Evolutionary conservation across 768 basidiomycete species (phyloP).

Genomic region (Russula emetica): DNA sequence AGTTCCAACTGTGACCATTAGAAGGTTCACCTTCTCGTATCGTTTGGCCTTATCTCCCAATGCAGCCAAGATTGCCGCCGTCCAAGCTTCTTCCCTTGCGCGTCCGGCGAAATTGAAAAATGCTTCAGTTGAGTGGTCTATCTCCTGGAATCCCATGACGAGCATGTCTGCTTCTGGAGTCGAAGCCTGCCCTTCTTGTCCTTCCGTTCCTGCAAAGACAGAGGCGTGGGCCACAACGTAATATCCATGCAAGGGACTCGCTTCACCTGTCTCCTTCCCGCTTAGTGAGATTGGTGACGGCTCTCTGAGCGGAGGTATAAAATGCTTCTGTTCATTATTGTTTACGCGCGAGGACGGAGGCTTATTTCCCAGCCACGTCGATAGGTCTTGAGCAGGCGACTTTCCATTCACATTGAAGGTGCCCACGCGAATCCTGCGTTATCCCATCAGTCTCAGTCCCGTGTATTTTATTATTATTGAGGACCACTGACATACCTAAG

Average conservation of each 20-base stretch:
- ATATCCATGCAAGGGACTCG: neutral
- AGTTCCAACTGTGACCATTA: neutral
- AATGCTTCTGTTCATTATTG: conserved; percentile 7
- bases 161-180: conserved; percentile 58
- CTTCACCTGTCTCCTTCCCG: conserved; percentile 18
- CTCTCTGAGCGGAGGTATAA: no score
- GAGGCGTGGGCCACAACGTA: neutral
- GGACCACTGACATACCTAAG: conserved; percentile 27
- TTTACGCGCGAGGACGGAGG: neutral
- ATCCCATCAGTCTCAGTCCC: neutral
- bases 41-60: conserved; percentile 59
- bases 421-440: conserved; percentile 57
- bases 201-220: neutral
- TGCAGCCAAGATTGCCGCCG: conserved; percentile 56
- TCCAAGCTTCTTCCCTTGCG: conserved; percentile 68
- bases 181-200: neutral
- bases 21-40: conserved; percentile 58
- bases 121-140: conserved; percentile 75
- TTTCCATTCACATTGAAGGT: conserved; percentile 87
- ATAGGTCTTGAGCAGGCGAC: conserved; percentile 65
- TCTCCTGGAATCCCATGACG: conserved; percentile 76
- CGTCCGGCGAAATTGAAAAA: conserved; percentile 65
- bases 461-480: neutral
- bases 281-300: conserved; percentile 31
- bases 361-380: conserved; percentile 52